Base-by-base conservation (phyloP, 345 rosid genomes). In the Geranium brycei region DNA sequence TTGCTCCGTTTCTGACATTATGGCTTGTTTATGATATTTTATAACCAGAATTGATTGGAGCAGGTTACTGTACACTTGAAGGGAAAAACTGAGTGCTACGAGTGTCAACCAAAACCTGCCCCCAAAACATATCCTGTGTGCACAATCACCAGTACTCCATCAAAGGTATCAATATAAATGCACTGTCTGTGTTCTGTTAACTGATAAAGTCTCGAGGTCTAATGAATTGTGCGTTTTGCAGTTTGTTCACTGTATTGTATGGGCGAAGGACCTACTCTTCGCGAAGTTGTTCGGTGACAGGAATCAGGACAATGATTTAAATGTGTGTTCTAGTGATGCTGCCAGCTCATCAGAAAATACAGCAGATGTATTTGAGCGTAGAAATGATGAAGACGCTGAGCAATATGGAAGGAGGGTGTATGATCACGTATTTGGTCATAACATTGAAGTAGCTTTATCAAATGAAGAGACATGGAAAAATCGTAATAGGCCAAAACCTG, bases 51-150 rank as follows among this genome's bases (percentile, higher is more conserved):
- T 17, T 79, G 51, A 40, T 66, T 61, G 73, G 61, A 60, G 61
- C 76, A 95, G 97, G 97, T 95, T 5, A 83, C 99, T 4, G 87
- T 95, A 60, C 99, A 95, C 72, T 71, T 84, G 69, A 95, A 95
- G 76, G 95, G 97, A 32, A 91, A 78, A 78, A 84, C 99, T 30
- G 99, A 91, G 73, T 95, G 99, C 73, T 95, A 95, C 53, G 99
- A 95, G 59, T 91, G 99, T 74, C 87, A 88, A 72, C 85, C 97
- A 64, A 95, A 91, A 78, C 97, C 96, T 72, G 81, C 96, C 32
- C 96, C 99, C 17, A 95, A 91, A 84, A 85, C 92, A 3, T 95
- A 91, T 77, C 99, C 99, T 68, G 99, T 95, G 66, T 95, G 99
- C 77, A 95, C 97, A 31, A 95, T 95, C 71, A 95, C 99, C 30